Evolutionary conservation across 2,329 filamentous ascomycete species (phyloP), one percentile per base, ranked within the genome.

Genomic region (Nemania sp.): DNA sequence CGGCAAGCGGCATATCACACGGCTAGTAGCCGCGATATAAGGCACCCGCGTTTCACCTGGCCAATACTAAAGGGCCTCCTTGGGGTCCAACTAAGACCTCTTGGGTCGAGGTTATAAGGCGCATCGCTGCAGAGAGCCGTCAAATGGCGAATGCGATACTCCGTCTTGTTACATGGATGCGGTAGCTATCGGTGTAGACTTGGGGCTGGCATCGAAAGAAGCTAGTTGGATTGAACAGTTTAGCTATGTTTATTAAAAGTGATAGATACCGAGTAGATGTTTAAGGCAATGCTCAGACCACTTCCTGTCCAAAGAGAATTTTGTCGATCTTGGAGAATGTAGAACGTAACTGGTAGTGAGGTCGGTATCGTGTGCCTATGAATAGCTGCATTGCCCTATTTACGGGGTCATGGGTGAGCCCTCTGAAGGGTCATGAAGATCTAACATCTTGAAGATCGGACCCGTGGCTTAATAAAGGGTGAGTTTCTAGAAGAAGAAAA

Each of bases 401-500:
- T 60, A 45, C 38, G 51, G 57, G 57, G 47, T 26, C 20, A 52
- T 45, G 5, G 20, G 45, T 27, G 22, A 41, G 22, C 57, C 45
- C 49, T 26, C 47, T 60, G 15, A 60, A 27, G 3, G 6, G 41
- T 13, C 52, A 38, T 15, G 41, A 26, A 26, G 57, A 45, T 20
- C 18, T 60, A 20, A 24, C 29, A n/a, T 38, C 57, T 20, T 60
- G 57, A 45, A 52, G 20, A 27, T 20, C 51, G 29, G 57, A 60
- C 47, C 20, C n/a, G 6, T 60, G 57, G 57, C 57, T 52, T 41
- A 22, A 52, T 26, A 52, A 29, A 20, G 57, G 51, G 29, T 60
- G 57, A 45, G 52, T 45, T 60, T 60, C 15, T 29, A 60, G 29
- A 45, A 60, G n/a, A n/a, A n/a, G n/a, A n/a, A n/a, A n/a, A n/a